These are phyloP conservation scores for Halophytophthora batemanensis DNA, from an alignment of 352 stramenopile genomes.

Conservation along the genomic window DNA sequence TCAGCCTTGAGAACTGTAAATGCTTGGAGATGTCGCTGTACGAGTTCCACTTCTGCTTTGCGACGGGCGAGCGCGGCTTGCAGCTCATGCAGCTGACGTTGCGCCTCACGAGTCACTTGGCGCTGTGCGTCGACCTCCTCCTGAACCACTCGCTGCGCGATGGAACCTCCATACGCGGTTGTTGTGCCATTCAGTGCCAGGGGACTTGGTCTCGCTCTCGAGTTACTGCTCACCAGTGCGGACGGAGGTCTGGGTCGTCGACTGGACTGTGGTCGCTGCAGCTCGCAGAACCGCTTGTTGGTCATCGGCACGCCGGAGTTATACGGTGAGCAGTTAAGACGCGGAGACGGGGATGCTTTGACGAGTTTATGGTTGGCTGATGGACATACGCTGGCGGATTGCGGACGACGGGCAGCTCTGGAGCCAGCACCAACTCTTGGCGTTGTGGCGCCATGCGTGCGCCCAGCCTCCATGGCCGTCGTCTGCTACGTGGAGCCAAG, in stretches of 20 bases:
- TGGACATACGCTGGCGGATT: too few species aligned
- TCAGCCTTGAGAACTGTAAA: conserved; percentile 13
- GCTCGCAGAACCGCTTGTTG: conserved; percentile 3
- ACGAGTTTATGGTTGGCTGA: too few species aligned
- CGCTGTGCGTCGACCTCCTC: conserved; percentile 62
- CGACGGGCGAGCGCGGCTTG: conserved; percentile 30
- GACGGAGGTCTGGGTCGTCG: conserved; percentile 9
- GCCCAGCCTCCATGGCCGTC: too few species aligned
- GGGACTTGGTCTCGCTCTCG: conserved; percentile 14
- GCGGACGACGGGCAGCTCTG: too few species aligned
- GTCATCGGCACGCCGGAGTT: background rate
- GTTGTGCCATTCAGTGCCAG: conserved; percentile 10
- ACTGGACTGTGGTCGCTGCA: conserved; percentile 13
- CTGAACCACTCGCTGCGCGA: conserved; percentile 40
- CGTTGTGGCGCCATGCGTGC: too few species aligned
- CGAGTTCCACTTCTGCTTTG: conserved; percentile 32
- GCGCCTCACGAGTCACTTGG: conserved; percentile 34
- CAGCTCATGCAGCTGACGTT: conserved; percentile 43
- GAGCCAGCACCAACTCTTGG: too few species aligned
- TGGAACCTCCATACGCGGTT: conserved; percentile 6
- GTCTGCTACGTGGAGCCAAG: too few species aligned
- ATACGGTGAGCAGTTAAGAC: too few species aligned
- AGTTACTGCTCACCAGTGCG: conserved; percentile 5
- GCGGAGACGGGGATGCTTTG: too few species aligned
- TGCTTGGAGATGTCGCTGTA: conserved; percentile 33